Evolutionary conservation across 192 early-diverging fungal species (phyloP).

Genomic region (Coemansia sp.): DNA sequence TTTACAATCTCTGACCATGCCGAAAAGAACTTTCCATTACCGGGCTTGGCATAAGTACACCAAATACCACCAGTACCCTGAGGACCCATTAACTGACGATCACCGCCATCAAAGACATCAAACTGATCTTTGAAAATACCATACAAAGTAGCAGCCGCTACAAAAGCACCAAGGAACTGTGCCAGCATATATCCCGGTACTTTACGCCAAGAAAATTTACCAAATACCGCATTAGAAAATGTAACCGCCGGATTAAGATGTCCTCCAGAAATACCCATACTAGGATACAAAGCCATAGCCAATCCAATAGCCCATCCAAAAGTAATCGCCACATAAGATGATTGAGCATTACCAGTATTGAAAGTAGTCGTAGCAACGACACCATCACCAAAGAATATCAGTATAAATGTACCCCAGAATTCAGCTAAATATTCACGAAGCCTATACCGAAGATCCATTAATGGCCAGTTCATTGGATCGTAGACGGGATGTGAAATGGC

Average conservation of each 20-base stretch:
- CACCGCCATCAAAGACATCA: slow-evolving; percentile 52
- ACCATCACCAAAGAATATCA: slow-evolving; percentile 65
- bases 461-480: slow-evolving; percentile 50
- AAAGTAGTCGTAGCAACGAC: slow-evolving; percentile 53
- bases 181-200: slow-evolving; percentile 61
- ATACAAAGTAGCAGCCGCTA: slow-evolving; percentile 67
- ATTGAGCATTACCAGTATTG: slow-evolving; percentile 36
- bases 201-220: slow-evolving; percentile 67
- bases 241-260: slow-evolving; percentile 80
- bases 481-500: slow-evolving; percentile 26
- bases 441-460: slow-evolving; percentile 22
- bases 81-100: slow-evolving; percentile 44
- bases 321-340: slow-evolving; percentile 54
- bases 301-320: slow-evolving; percentile 66
- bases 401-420: slow-evolving; percentile 68
- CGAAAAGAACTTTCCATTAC: slow-evolving; percentile 54
- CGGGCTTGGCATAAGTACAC: slow-evolving; percentile 58
- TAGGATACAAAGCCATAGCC: slow-evolving; percentile 59
- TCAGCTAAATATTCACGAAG: slow-evolving; percentile 66
- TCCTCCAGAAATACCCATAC: slow-evolving; percentile 65
- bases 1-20: slow-evolving; percentile 65
- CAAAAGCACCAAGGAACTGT: slow-evolving; percentile 70
- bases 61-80: slow-evolving; percentile 61
- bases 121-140: slow-evolving; percentile 60
- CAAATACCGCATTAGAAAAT: slow-evolving; percentile 60